Evolutionary conservation across 2,329 filamentous ascomycete genomes (phyloP), one percentile per base, ranked within the genome.

Genomic region (Diaporthe helianthi): DNA sequence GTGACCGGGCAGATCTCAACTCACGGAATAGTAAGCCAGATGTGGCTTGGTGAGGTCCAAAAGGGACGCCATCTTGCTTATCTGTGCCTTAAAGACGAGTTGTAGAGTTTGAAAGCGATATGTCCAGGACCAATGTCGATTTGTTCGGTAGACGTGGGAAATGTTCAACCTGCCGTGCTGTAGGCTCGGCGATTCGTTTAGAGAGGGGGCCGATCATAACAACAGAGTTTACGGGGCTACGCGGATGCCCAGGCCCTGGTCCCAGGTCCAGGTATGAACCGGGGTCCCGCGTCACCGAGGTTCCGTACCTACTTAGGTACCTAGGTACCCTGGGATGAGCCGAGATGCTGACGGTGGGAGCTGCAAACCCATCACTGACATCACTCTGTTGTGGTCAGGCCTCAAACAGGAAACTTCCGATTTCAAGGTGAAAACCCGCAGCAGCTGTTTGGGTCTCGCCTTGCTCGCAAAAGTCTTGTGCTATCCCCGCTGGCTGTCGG

Each of bases 61-160:
- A n/a, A 76, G 31, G 51, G 72, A 66, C 12, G 61, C 72, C 74
- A 76, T 75, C 36, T 46, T 73, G 51, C 29, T 61, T 6, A 24
- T 5, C 24, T 15, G 17, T n/a, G 33, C 78, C 80, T 53, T 78
- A 80, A 72, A 71, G 82, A 13, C n/a, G 4, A 31, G 17, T 60
- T 44, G n/a, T n/a, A 5, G 17, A n/a, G 10, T 5, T 31, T n/a
- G 33, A 9, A 17, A 3, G 33, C 4, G 33, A 13, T 24, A 13
- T 19, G 8, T 41, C 24, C 7, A 15, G 26, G 53, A 33, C n/a
- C 8, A 31, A 33, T 19, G 41, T 33, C 26, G 24, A 38, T n/a
- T 22, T n/a, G 8, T 1, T 61, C 6, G 29, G 22, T 13, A 31
- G 7, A 41, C 4, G 13, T n/a, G 22, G 12, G 36, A 41, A 4